These are phyloP conservation scores for Hypericum perforatum DNA, from an alignment of 345 rosid genomes.

Conservation along the genomic window DNA sequence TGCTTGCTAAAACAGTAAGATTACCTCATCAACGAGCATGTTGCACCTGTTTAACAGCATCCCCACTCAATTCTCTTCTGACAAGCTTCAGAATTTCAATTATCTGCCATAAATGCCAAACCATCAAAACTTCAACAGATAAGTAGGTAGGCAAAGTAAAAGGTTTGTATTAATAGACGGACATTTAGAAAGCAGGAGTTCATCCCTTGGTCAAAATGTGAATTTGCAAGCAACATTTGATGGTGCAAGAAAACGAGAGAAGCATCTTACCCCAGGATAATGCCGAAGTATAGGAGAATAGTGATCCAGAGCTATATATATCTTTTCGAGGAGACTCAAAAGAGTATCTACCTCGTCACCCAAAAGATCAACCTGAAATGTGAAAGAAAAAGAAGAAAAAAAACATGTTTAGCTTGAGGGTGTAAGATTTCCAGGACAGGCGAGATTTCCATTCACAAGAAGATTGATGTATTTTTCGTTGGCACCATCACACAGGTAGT, in stretches of 20 bases:
- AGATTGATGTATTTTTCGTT: too few relatives aligned
- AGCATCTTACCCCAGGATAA: constrained; percentile 75
- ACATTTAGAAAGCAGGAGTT: too few relatives aligned
- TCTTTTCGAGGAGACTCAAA: constrained; percentile 72
- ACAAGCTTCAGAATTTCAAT: constrained; percentile 77
- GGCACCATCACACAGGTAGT: too few relatives aligned
- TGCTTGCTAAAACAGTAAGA: not conserved
- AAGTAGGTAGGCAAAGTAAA: not conserved
- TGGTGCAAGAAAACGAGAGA: not conserved
- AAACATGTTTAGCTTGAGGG: too few relatives aligned
- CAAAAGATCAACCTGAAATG: constrained; percentile 77
- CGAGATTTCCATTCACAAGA: too few relatives aligned
- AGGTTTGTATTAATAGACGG: too few relatives aligned
- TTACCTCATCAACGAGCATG: constrained; percentile 14
- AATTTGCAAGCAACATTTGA: too few relatives aligned
- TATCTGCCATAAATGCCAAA: constrained; percentile 34
- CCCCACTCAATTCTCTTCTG: constrained; percentile 69
- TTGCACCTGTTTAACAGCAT: constrained; percentile 32
- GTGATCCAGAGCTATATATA: constrained; percentile 87
- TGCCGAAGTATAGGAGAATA: constrained; percentile 79
- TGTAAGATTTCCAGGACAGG: too few relatives aligned
- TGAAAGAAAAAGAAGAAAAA: too few relatives aligned
- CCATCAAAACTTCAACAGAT: constrained; percentile 1
- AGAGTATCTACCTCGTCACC: constrained; percentile 83
- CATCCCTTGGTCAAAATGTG: too few relatives aligned